These are phyloP conservation scores for Turnera subulata DNA, from an alignment of 345 rosid species.

Conservation along the genomic window DNA sequence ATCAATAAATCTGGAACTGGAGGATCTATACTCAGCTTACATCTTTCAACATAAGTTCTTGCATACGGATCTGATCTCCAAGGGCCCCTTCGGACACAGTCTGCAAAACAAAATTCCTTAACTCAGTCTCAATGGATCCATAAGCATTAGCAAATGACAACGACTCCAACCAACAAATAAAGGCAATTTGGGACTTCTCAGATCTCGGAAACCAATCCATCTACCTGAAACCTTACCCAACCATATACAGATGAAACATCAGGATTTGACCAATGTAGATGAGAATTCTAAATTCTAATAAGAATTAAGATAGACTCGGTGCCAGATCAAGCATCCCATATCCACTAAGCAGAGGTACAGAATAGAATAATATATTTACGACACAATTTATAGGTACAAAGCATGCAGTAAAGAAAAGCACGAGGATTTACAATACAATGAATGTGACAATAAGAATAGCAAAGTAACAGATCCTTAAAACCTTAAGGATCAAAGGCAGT, in stretches of 20 bases:
- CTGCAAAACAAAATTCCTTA: slow-evolving; percentile 35
- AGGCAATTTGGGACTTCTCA: background rate
- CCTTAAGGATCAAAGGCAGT: slow-evolving; percentile 86
- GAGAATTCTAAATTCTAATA: background rate
- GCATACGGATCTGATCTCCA: slow-evolving; percentile 87
- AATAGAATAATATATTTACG: too few relatives aligned
- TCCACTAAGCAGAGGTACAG: background rate
- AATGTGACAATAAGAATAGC: too few relatives aligned
- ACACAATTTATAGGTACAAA: too few relatives aligned
- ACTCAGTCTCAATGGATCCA: background rate
- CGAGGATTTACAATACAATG: too few relatives aligned
- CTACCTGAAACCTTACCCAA: background rate
- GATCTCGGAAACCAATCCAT: background rate
- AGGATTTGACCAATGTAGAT: background rate
- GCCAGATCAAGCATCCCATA: background rate
- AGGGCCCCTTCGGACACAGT: slow-evolving; percentile 82
- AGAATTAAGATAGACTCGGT: background rate
- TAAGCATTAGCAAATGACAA: background rate
- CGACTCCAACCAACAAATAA: background rate
- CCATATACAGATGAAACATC: too few relatives aligned
- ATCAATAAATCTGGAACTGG: too few relatives aligned
- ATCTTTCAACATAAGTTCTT: slow-evolving; percentile 69
- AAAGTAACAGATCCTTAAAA: slow-evolving; percentile 15
- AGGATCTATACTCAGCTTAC: slow-evolving; percentile 39
- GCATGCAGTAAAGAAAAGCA: too few relatives aligned